A percentile compares a stretch with the other conserved stretches of the same genome.
phyloP scores from a whole-genome alignment of 148 eudicot genomes.

The Rhododendron kiyosumense region DNA sequence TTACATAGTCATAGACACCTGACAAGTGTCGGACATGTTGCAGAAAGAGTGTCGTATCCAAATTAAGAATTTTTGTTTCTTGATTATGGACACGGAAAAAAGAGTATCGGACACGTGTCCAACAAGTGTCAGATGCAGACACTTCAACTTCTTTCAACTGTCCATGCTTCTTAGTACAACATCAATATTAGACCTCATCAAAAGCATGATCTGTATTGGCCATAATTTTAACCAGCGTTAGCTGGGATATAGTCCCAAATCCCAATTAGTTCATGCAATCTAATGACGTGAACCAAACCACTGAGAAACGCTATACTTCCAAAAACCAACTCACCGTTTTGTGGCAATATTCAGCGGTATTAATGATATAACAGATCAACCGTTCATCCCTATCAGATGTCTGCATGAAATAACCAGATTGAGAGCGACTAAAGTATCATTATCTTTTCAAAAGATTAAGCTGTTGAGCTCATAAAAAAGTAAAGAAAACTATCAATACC shows the following conservation, averaged over 20 bases:
- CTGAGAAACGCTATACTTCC: constrained; percentile 1
- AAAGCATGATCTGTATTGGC: not conserved
- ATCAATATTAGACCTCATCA: not conserved
- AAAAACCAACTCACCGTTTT: constrained; percentile 65
- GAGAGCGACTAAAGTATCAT: not conserved
- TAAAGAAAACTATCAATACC: constrained; percentile 29
- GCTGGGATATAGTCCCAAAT: not conserved
- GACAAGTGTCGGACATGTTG: not conserved
- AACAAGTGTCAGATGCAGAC: not conserved
- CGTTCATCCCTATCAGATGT: constrained; percentile 95
- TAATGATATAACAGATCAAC: constrained; percentile 83
- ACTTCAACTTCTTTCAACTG: not conserved
- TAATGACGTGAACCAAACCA: constrained; percentile 1
- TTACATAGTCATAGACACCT: not conserved
- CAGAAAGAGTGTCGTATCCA: not conserved
- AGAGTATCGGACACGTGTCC: not conserved
- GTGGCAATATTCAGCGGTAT: constrained; percentile 97
- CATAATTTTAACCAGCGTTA: not conserved
- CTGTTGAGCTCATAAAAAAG: constrained; percentile 1
- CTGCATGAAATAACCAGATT: constrained; percentile 34
- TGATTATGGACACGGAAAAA: not conserved
- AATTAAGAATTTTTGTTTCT: not conserved
- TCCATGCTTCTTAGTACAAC: not conserved
- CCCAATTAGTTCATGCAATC: constrained; percentile 10
- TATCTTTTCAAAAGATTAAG: not conserved